Conservation (phyloP, 2,329 filamentous ascomycete species). For the Trichophyton schoenleinii region DNA sequence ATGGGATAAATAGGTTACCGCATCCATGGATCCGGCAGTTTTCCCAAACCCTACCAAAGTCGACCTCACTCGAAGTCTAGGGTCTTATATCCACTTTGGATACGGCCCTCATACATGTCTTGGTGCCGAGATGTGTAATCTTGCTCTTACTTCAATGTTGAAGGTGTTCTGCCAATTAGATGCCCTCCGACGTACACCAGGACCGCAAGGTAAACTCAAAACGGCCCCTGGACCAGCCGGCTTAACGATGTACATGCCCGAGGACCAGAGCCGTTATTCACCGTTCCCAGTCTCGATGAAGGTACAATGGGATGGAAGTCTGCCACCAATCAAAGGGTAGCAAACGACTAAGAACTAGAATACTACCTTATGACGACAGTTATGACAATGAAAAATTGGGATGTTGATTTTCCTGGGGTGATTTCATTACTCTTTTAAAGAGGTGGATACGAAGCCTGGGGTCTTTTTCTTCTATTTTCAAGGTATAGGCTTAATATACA, state of each 20-base stretch:
- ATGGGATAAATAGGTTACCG: constrained; percentile 19
- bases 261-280: constrained; percentile 31
- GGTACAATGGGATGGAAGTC: constrained; percentile 31
- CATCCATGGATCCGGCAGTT: constrained; percentile 28
- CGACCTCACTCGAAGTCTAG: constrained; percentile 30
- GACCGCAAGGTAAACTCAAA: constrained; percentile 36
- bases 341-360: not conserved
- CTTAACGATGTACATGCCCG: constrained; percentile 33
- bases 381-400: not conserved
- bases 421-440: not conserved
- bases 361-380: not conserved
- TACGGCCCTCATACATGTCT: constrained; percentile 39
- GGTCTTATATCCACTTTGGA: constrained; percentile 34
- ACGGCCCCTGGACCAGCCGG: constrained; percentile 28
- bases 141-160: constrained; percentile 32
- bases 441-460: not conserved
- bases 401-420: not conserved
- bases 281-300: constrained; percentile 36
- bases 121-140: constrained; percentile 29
- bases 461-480: no score
- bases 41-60: constrained; percentile 32
- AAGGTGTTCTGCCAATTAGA: constrained; percentile 35
- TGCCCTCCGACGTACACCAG: constrained; percentile 35
- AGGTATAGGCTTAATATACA: no score
- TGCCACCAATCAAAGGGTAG: constrained; percentile 12